Percentiles rank a stretch among this genome's conserved stretches.
Conservation (phyloP, 2,329 filamentous ascomycete species). For the Paracoccidioides brasiliensis region DNA sequence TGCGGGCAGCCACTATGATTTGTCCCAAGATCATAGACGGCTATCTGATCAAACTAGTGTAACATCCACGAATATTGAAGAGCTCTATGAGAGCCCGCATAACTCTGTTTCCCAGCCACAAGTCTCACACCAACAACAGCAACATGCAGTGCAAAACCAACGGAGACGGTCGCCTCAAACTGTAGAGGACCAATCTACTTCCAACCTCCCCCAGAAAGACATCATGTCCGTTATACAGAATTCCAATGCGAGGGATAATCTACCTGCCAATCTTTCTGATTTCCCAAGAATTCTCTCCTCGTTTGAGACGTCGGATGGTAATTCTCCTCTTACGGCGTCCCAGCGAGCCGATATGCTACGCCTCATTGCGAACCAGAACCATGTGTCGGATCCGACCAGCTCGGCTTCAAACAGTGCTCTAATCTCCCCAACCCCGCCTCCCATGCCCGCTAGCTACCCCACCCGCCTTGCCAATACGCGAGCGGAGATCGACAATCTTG, state of each 20-base stretch:
- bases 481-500: constrained; percentile 64
- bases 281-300: constrained; percentile 35
- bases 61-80: constrained; percentile 28
- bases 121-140: not conserved
- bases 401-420: constrained; percentile 41
- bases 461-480: constrained; percentile 50
- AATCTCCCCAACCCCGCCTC: constrained; percentile 41
- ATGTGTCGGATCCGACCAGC: constrained; percentile 26
- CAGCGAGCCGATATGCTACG: constrained; percentile 37
- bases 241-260: constrained; percentile 31
- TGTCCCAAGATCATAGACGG: constrained; percentile 14
- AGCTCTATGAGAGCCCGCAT: constrained; percentile 26
- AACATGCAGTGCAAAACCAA: constrained; percentile 5
- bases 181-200: constrained; percentile 10
- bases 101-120: not conserved
- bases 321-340: constrained; percentile 29
- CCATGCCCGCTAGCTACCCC: constrained; percentile 38
- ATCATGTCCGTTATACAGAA: constrained; percentile 39
- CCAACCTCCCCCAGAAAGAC: constrained; percentile 25
- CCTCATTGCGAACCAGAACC: constrained; percentile 35
- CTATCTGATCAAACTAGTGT: constrained; percentile 20
- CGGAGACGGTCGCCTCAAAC: constrained; percentile 2
- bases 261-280: constrained; percentile 27
- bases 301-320: constrained; percentile 31
- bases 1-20: constrained; percentile 22